A percentile compares a stretch with the other conserved stretches of the same genome.
phyloP scores from a whole-genome alignment of 23 red algal genomes.

The Gracilariopsis chorda region DNA sequence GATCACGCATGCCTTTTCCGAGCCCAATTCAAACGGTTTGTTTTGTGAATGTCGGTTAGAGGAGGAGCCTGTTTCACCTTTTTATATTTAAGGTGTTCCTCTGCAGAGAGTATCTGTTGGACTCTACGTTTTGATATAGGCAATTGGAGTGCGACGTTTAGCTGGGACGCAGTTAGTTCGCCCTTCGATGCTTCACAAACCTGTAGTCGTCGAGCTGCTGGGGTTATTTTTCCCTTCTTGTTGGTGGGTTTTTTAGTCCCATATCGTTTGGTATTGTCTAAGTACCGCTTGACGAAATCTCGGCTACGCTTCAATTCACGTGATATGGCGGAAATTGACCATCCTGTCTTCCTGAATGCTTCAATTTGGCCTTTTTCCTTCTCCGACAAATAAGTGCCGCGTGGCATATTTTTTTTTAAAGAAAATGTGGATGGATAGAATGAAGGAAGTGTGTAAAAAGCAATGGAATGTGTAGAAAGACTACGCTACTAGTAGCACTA shows the following conservation, averaged over 20 bases:
- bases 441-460: background rate
- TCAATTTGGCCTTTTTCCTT: background rate
- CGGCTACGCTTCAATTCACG: background rate
- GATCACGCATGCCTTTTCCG: background rate
- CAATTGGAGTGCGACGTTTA: background rate
- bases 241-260: background rate
- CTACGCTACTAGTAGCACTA: background rate
- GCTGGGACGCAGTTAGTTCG: background rate
- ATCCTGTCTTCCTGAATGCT: background rate
- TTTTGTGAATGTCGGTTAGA: background rate
- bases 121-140: background rate
- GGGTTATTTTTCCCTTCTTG: background rate
- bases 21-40: background rate
- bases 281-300: background rate
- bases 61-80: background rate
- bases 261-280: background rate
- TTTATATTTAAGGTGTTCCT: background rate
- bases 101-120: background rate
- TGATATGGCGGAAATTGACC: background rate
- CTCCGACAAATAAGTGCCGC: background rate
- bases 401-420: background rate
- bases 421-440: background rate
- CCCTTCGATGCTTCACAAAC: background rate
- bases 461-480: background rate
- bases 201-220: background rate